Conservation (phyloP, 2,329 filamentous ascomycete genomes). For the Exophiala spinifera region DNA sequence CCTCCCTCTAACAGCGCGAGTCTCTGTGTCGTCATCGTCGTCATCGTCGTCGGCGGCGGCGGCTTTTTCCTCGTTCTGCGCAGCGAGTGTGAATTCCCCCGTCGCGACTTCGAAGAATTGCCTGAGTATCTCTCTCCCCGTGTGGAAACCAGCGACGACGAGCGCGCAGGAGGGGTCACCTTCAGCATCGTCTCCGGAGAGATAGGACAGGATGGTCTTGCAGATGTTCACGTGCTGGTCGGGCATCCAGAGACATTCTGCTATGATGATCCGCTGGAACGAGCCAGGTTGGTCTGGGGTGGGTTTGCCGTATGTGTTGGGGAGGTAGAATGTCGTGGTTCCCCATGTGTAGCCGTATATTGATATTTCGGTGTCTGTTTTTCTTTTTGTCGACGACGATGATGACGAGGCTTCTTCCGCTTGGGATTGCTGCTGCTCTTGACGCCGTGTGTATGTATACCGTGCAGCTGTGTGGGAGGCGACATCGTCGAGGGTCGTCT, state of each 20-base stretch:
- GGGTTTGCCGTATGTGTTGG: slow-evolving; percentile 32
- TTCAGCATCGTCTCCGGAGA: slow-evolving; percentile 7
- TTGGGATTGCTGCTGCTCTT: too few relatives aligned
- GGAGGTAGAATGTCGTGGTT: slow-evolving; percentile 33
- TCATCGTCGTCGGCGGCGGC: slow-evolving; percentile 42
- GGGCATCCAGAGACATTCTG: slow-evolving; percentile 61
- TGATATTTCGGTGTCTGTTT: neutral
- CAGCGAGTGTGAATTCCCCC: slow-evolving; percentile 8
- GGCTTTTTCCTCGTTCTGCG: slow-evolving; percentile 30
- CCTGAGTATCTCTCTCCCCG: slow-evolving; percentile 54
- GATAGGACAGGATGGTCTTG: slow-evolving; percentile 54
- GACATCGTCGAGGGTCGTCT: neutral
- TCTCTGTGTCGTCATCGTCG: slow-evolving; percentile 30
- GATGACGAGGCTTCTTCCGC: too few relatives aligned
- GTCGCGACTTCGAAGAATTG: slow-evolving; percentile 52
- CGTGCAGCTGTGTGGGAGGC: too few relatives aligned
- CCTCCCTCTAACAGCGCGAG: slow-evolving; percentile 21
- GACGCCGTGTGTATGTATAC: neutral
- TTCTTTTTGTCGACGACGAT: neutral
- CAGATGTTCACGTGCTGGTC: slow-evolving; percentile 56
- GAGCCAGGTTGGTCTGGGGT: slow-evolving; percentile 28
- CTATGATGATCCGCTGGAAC: slow-evolving; percentile 56
- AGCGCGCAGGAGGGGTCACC: slow-evolving; percentile 37
- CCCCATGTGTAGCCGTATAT: slow-evolving; percentile 27
- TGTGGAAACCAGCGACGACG: slow-evolving; percentile 59